Percentiles rank a stretch among this genome's conserved stretches.
These are phyloP conservation scores for Botryotinia convoluta DNA, from an alignment of 2,329 filamentous ascomycete genomes.

Conservation along the genomic window DNA sequence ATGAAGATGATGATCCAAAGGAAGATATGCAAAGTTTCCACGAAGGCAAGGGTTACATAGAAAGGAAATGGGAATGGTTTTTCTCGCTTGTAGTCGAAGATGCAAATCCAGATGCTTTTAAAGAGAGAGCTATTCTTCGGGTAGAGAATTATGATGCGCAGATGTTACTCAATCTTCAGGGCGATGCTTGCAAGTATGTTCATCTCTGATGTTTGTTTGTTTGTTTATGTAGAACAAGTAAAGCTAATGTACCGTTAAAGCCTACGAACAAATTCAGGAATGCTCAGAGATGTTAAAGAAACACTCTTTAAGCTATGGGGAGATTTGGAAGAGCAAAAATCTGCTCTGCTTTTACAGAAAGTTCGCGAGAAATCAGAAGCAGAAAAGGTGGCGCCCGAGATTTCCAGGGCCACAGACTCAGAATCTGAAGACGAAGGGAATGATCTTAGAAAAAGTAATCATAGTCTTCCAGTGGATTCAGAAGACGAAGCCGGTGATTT, in stretches of 20 bases:
- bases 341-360: constrained; percentile 31
- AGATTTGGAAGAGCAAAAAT: constrained; percentile 71
- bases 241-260: constrained; percentile 38
- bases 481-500: background rate
- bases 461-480: background rate
- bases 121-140: constrained; percentile 60
- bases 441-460: background rate
- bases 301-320: constrained; percentile 82
- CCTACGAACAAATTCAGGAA: constrained; percentile 51
- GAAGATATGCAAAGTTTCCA: constrained; percentile 27
- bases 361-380: constrained; percentile 4
- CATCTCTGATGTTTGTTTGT: background rate
- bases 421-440: constrained; percentile 7
- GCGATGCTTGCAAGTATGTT: constrained; percentile 51
- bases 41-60: constrained; percentile 27
- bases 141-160: constrained; percentile 61
- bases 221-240: background rate
- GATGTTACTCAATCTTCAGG: constrained; percentile 50
- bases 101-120: constrained; percentile 44
- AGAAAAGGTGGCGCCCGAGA: constrained; percentile 25
- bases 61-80: constrained; percentile 70
- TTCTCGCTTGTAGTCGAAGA: constrained; percentile 81
- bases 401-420: background rate
- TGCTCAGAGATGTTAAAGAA: constrained; percentile 58
- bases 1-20: constrained; percentile 34